Conservation (phyloP, 1,284 basidiomycete species). For the Trametes versicolor region DNA sequence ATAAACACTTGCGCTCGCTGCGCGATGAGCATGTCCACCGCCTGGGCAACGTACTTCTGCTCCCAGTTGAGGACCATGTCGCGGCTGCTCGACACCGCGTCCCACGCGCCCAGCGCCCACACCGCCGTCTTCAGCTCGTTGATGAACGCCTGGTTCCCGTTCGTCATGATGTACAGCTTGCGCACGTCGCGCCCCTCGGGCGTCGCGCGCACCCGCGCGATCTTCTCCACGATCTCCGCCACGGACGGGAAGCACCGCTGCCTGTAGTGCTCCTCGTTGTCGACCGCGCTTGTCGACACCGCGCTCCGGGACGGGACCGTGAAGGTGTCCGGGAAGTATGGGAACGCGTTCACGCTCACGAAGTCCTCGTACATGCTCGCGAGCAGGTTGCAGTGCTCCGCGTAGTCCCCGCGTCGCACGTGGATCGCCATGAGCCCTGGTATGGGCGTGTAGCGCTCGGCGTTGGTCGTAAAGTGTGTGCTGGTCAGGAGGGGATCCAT, state of each 20-base stretch:
- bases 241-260: slow-evolving; percentile 59
- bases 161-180: slow-evolving; percentile 65
- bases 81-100: slow-evolving; percentile 44
- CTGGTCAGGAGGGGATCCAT: slow-evolving; percentile 24
- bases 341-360: slow-evolving; percentile 53
- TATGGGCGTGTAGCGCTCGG: slow-evolving; percentile 40
- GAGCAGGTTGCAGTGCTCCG: slow-evolving; percentile 59
- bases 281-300: slow-evolving; percentile 35
- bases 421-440: slow-evolving; percentile 65
- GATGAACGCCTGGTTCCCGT: slow-evolving; percentile 53
- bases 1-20: slow-evolving; percentile 55
- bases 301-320: slow-evolving; percentile 35
- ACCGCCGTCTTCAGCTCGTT: slow-evolving; percentile 54
- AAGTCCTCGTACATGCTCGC: slow-evolving; percentile 52
- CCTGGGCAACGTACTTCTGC: slow-evolving; percentile 50
- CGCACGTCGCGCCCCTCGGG: slow-evolving; percentile 41
- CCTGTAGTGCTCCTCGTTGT: slow-evolving; percentile 46
- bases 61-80: slow-evolving; percentile 49
- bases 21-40: slow-evolving; percentile 56
- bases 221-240: slow-evolving; percentile 53
- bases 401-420: slow-evolving; percentile 69
- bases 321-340: slow-evolving; percentile 51
- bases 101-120: slow-evolving; percentile 34
- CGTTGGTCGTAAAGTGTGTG: slow-evolving; percentile 16
- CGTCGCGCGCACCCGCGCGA: slow-evolving; percentile 47